A percentile compares a stretch with the other conserved stretches of the same genome.
phyloP scores from a whole-genome alignment of 495 filamentous ascomycete species.

The Xylaria venustula region DNA sequence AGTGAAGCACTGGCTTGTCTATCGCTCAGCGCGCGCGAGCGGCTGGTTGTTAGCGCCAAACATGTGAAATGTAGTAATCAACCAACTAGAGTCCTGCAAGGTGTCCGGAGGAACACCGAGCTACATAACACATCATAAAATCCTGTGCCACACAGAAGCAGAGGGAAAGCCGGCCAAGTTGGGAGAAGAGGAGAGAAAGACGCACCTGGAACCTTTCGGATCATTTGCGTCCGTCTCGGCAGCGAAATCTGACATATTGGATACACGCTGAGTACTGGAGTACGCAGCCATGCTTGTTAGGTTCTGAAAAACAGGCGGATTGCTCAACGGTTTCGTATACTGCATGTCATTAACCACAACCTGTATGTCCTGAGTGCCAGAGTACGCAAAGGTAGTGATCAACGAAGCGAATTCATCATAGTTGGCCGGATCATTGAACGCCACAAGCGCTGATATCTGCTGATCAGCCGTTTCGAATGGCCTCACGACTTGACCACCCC shows the following conservation, averaged over 20 bases:
- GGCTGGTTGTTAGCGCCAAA: too few species aligned
- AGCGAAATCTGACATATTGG: conserved; percentile 2
- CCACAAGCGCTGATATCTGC: conserved; percentile 9
- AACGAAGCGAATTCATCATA: conserved; percentile 22
- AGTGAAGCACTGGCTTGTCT: not conserved
- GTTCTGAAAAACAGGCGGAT: not conserved
- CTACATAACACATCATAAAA: not conserved
- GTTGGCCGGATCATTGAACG: conserved; percentile 7
- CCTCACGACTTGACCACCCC: not conserved
- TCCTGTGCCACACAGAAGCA: not conserved
- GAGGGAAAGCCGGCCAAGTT: too few species aligned
- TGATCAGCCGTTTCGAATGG: conserved; percentile 1
- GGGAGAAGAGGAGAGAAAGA: not conserved
- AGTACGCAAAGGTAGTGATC: conserved; percentile 14
- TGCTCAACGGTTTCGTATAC: conserved; percentile 11
- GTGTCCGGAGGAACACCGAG: too few species aligned
- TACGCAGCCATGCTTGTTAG: not conserved
- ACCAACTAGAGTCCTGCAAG: too few species aligned
- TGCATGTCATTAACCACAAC: conserved; percentile 2
- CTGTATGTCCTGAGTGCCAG: not conserved
- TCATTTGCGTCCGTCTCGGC: not conserved
- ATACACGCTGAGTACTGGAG: not conserved
- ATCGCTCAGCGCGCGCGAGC: not conserved
- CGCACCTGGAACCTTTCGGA: not conserved
- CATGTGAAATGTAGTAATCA: too few species aligned